Conservation (phyloP, 2,329 filamentous ascomycete species). For the Beauveria asiatica region DNA sequence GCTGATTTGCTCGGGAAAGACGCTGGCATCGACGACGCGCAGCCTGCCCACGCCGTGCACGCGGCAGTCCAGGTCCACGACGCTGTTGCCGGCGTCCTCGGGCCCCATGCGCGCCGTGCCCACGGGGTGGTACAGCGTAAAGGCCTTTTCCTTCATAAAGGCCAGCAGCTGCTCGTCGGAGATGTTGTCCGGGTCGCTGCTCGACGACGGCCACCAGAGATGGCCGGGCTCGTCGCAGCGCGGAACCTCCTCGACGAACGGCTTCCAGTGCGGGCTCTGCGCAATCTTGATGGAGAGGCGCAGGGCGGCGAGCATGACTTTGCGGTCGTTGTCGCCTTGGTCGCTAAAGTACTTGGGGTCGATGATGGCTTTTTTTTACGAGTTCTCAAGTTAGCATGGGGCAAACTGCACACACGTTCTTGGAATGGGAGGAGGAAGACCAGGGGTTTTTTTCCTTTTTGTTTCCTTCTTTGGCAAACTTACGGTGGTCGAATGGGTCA, state of each 20-base stretch:
- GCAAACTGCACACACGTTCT: no score
- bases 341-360: constrained; percentile 16
- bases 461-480: constrained; percentile 4
- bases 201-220: constrained; percentile 17
- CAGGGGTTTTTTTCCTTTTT: background rate
- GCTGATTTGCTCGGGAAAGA: constrained; percentile 35
- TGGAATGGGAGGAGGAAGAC: no score
- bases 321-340: constrained; percentile 15
- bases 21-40: constrained; percentile 49
- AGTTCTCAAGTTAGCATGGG: background rate
- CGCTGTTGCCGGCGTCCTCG: constrained; percentile 8
- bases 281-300: constrained; percentile 14
- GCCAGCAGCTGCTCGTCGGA: constrained; percentile 15
- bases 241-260: constrained; percentile 13
- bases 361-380: constrained; percentile 13
- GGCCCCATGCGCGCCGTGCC: constrained; percentile 16
- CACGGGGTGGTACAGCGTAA: constrained; percentile 16
- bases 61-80: constrained; percentile 42
- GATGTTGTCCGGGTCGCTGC: constrained; percentile 13
- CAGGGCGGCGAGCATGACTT: constrained; percentile 14
- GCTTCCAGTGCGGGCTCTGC: constrained; percentile 10
- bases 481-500: constrained; percentile 16
- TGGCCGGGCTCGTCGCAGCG: constrained; percentile 11
- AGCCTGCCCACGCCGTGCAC: constrained; percentile 44
- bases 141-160: constrained; percentile 14